Evolutionary conservation across 306 rosid genomes (phyloP).

Genomic region (Castanea sativa): DNA sequence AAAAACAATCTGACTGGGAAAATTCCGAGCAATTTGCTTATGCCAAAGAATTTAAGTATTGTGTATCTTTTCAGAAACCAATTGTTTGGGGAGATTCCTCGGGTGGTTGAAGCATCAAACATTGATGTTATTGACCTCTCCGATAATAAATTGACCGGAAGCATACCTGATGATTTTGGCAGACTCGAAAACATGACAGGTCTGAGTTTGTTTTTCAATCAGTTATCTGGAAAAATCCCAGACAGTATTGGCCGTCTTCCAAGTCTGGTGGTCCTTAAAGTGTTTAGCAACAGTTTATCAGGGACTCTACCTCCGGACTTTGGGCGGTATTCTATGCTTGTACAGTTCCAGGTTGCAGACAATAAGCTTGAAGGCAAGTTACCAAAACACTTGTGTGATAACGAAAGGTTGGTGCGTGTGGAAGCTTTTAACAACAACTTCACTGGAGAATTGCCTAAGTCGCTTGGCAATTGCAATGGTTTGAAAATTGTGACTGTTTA

Average conservation of each 20-base stretch:
- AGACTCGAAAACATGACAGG: slow-evolving; percentile 36
- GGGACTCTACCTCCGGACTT: slow-evolving; percentile 59
- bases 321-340: slow-evolving; percentile 46
- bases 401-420: slow-evolving; percentile 35
- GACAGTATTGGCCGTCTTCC: slow-evolving; percentile 51
- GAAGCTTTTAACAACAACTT: slow-evolving; percentile 40
- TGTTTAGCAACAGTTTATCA: slow-evolving; percentile 48
- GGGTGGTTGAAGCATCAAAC: slow-evolving; percentile 37
- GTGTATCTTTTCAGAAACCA: slow-evolving; percentile 37
- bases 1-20: slow-evolving; percentile 36
- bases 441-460: slow-evolving; percentile 57
- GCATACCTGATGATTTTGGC: slow-evolving; percentile 57
- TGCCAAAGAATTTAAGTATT: slow-evolving; percentile 36
- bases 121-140: slow-evolving; percentile 45
- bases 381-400: slow-evolving; percentile 53
- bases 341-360: slow-evolving; percentile 19
- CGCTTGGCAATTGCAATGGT: slow-evolving; percentile 54
- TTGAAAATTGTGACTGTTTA: slow-evolving; percentile 22
- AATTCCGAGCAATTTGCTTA: slow-evolving; percentile 49
- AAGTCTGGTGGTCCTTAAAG: slow-evolving; percentile 23
- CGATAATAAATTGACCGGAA: slow-evolving; percentile 37
- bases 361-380: slow-evolving; percentile 52
- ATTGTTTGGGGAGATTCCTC: slow-evolving; percentile 58
- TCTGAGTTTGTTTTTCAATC: slow-evolving; percentile 40
- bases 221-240: slow-evolving; percentile 56